Conservation (phyloP, 441 rosid species). For the Breynia disticha region DNA sequence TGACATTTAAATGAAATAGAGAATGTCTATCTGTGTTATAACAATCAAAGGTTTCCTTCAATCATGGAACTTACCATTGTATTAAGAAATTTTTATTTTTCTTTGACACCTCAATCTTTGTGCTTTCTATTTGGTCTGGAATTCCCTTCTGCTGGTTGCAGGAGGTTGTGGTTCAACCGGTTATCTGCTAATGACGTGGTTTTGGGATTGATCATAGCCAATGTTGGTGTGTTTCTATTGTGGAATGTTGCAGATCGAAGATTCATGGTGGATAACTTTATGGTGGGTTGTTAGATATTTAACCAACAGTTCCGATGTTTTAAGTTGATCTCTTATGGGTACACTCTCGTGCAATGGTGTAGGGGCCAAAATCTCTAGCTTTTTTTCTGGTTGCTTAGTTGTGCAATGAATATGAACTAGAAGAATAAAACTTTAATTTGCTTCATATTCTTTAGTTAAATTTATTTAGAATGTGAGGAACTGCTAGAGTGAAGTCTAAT, state of each 20-base stretch:
- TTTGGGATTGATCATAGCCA: slow-evolving; percentile 54
- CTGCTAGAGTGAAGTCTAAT: too few species aligned
- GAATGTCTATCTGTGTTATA: neutral
- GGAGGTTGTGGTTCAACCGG: slow-evolving; percentile 54
- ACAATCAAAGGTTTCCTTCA: neutral
- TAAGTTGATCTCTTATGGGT: neutral
- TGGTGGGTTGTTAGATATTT: slow-evolving; percentile 1
- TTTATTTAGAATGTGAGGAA: too few species aligned
- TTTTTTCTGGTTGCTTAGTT: too few species aligned
- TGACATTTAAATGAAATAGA: neutral
- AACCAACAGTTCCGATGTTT: neutral
- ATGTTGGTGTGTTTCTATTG: slow-evolving; percentile 56
- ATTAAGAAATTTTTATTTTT: neutral
- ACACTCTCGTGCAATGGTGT: neutral
- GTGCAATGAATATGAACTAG: too few species aligned
- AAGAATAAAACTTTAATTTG: too few species aligned
- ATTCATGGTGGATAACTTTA: slow-evolving; percentile 52
- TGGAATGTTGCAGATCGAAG: slow-evolving; percentile 48
- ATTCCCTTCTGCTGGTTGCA: slow-evolving; percentile 23
- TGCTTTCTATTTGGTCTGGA: neutral
- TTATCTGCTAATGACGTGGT: slow-evolving; percentile 41
- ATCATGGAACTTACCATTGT: neutral
- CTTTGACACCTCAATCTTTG: neutral
- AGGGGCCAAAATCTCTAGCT: too few species aligned
- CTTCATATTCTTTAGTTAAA: too few species aligned